Base-by-base conservation (phyloP, 2,329 filamentous ascomycete species). In the Didymosphaeria variabile region DNA sequence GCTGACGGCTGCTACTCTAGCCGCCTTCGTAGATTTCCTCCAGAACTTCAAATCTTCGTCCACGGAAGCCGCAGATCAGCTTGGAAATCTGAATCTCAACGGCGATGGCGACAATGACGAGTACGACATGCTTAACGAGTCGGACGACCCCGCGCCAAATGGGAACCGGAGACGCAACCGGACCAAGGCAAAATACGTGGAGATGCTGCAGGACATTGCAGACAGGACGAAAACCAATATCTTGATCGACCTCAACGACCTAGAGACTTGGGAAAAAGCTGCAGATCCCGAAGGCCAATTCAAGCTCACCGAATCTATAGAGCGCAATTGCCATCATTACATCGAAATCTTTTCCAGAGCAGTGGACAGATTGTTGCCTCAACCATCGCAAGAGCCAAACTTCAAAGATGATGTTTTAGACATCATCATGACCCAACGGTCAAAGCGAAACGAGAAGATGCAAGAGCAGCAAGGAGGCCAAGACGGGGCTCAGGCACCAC, bases 331-430 rank as follows among this genome's bases (percentile, higher is more conserved):
- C 17, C 91, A 95, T 74, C 95, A 97, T 78, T 99, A 99, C 75
- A 90, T 98, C 67, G 95, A 99, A 73, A 87, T 98, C 61, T 81
- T 98, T 61, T 94, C 94, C 2, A 86, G 91, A 67, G 95, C 95
- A 8, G 89, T 97, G 47, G 95, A 99, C 81, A 90, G 89, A 61
- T 86, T 92, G 57, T 88, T 99, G 86, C 95, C 95, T 0, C 84
- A 86, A 64, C 90, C 94, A 44, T 91, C 87, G 15, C 85, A 84
- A 56, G 93, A 97, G 67, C 86, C 94, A 67, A 94, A 90, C 68
- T 98, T 97, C 85, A 98, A 98, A 79, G 94, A 97, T 74, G 95
- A 99, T 79, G 94, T 98, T 10, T 86, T 99, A 46, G 95, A 99
- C 79, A 92, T 99, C 32, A 90, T 99, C 73, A 96, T 97, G 91